phyloP scores from a whole-genome alignment of 768 basidiomycete species.

The Zangia roseola region DNA sequence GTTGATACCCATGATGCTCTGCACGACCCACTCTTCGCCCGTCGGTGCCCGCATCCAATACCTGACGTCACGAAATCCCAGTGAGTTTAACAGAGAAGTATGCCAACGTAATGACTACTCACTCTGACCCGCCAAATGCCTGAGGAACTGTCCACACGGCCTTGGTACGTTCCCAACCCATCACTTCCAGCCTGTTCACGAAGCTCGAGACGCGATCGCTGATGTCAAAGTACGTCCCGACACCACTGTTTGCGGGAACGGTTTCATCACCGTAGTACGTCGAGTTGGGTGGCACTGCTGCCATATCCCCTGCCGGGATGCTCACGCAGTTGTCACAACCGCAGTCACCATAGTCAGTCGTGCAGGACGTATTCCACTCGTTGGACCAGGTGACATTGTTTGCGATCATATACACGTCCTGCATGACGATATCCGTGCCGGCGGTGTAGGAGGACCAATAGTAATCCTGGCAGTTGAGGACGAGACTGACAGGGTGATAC shows the following conservation, averaged over 20 bases:
- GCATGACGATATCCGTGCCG: conserved; percentile 70
- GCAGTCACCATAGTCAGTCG: conserved; percentile 65
- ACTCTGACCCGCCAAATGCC: conserved; percentile 53
- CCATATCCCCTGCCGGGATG: conserved; percentile 40
- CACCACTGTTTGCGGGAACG: conserved; percentile 30
- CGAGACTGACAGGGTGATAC: conserved; percentile 66
- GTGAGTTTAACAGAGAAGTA: too few relatives aligned
- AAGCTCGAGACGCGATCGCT: conserved; percentile 67
- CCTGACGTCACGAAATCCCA: too few relatives aligned
- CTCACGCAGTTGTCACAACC: conserved; percentile 65
- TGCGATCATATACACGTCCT: conserved; percentile 50
- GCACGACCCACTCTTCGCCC: conserved; percentile 66
- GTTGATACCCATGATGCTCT: conserved; percentile 65
- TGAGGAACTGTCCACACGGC: conserved; percentile 82
- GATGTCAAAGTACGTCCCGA: conserved; percentile 59
- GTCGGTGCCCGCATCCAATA: conserved; percentile 66
- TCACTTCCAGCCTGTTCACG: conserved; percentile 51
- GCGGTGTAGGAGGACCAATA: conserved; percentile 56
- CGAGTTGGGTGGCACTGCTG: conserved; percentile 27
- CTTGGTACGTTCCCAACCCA: conserved; percentile 68
- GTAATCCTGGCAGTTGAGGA: conserved; percentile 67
- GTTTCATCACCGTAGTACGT: conserved; percentile 12
- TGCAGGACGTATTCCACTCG: conserved; percentile 63
- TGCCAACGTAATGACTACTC: conserved; percentile 17
- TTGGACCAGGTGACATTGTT: conserved; percentile 66